Evolutionary conservation across 805 yeast genomes (phyloP).

Genomic region (Metschnikowia vanudenii): DNA sequence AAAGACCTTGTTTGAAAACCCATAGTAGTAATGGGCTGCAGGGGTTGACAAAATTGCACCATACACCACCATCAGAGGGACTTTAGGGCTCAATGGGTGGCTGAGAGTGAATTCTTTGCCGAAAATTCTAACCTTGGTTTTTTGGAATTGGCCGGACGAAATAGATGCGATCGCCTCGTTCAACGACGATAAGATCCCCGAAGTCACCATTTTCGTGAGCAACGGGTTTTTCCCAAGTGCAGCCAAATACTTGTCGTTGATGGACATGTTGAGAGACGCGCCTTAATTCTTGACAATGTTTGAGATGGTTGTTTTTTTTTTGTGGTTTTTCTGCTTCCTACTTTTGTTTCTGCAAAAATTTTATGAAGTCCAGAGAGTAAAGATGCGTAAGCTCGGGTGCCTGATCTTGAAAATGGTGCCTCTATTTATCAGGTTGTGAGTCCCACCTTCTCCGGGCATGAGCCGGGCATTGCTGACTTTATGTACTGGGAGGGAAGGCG

Average conservation of each 20-base stretch:
- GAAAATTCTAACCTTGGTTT: slow-evolving; percentile 15
- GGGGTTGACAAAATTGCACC: slow-evolving; percentile 59
- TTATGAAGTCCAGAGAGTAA: no score
- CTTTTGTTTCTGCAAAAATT: neutral
- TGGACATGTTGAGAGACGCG: slow-evolving; percentile 12
- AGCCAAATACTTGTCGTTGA: slow-evolving; percentile 35
- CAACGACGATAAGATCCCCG: slow-evolving; percentile 52
- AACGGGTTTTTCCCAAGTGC: slow-evolving; percentile 50
- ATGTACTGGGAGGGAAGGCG: neutral
- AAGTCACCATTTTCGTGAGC: slow-evolving; percentile 56
- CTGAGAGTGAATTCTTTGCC: slow-evolving; percentile 26
- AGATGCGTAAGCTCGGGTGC: no score
- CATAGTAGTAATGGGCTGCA: slow-evolving; percentile 53
- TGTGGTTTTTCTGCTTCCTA: neutral
- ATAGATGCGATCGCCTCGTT: slow-evolving; percentile 58
- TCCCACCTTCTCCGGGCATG: neutral
- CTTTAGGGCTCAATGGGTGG: slow-evolving; percentile 44
- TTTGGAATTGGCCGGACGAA: slow-evolving; percentile 45
- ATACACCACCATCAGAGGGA: slow-evolving; percentile 54
- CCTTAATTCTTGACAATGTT: neutral
- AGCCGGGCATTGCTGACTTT: neutral
- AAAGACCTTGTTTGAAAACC: slow-evolving; percentile 43
- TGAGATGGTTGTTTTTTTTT: neutral
- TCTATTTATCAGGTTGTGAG: no score
- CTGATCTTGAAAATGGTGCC: no score